Evolutionary conservation across 495 filamentous ascomycete species (phyloP).

Genomic region (Stereocaulon alpinum): DNA sequence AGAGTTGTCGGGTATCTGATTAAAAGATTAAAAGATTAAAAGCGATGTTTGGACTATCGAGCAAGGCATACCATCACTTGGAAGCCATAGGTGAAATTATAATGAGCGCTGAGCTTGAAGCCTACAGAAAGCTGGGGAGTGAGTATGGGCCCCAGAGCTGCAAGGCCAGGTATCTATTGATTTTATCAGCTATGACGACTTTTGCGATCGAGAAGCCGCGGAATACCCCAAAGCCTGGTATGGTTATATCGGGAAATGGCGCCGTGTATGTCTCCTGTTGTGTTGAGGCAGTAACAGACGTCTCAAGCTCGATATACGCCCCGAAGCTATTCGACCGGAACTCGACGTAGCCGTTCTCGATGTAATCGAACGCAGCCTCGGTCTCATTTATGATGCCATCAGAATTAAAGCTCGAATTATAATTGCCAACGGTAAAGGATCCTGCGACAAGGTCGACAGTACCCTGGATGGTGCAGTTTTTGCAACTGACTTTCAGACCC

Average conservation of each 20-base stretch:
- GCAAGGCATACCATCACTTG: slow-evolving; percentile 20
- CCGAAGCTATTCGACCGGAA: slow-evolving; percentile 21
- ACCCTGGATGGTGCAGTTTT: slow-evolving; percentile 26
- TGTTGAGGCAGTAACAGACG: slow-evolving; percentile 11
- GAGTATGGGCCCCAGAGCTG: slow-evolving; percentile 25
- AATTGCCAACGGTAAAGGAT: slow-evolving; percentile 12
- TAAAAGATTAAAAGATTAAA: no score
- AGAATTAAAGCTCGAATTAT: background rate
- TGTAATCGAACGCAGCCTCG: slow-evolving; percentile 17
- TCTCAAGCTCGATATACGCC: slow-evolving; percentile 27
- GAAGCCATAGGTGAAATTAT: slow-evolving; percentile 28
- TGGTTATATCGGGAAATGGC: slow-evolving; percentile 23
- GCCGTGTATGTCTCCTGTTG: slow-evolving; percentile 10
- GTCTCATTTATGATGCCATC: slow-evolving; percentile 10
- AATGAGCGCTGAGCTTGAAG: slow-evolving; percentile 13
- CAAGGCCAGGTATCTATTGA: slow-evolving; percentile 24
- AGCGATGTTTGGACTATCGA: background rate
- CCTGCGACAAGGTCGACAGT: slow-evolving; percentile 24
- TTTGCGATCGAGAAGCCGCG: no score
- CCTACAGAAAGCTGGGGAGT: slow-evolving; percentile 20
- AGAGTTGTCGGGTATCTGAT: no score
- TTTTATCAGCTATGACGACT: background rate
- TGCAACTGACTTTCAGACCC: slow-evolving; percentile 23
- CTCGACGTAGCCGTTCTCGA: slow-evolving; percentile 23
- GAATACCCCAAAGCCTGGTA: slow-evolving; percentile 24